Evolutionary conservation across 352 stramenopile species (phyloP).

Genomic region (Phytophthora colocasiae): DNA sequence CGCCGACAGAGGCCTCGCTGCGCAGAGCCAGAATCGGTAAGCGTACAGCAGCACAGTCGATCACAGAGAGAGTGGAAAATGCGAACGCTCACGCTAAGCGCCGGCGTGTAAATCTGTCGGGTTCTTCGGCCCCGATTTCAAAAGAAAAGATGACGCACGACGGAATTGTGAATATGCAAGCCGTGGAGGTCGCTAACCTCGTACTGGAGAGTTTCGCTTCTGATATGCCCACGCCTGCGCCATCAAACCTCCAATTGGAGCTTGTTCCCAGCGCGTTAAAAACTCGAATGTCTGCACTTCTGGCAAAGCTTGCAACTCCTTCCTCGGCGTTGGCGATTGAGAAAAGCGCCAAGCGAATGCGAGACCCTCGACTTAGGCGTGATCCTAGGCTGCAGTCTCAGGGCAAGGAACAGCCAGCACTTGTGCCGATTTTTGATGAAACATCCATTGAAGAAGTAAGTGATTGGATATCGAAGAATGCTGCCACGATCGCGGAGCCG

Average conservation of each 20-base stretch:
- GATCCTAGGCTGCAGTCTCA: slow-evolving; percentile 47
- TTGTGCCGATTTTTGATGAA: slow-evolving; percentile 79
- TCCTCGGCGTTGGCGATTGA: slow-evolving; percentile 80
- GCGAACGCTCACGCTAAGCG: slow-evolving; percentile 61
- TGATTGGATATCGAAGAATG: slow-evolving; percentile 85
- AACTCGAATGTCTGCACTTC: slow-evolving; percentile 60
- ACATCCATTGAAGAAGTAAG: slow-evolving; percentile 65
- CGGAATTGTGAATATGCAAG: slow-evolving; percentile 79
- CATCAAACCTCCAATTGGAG: slow-evolving; percentile 63
- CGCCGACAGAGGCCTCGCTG: slow-evolving; percentile 72
- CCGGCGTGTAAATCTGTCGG: slow-evolving; percentile 43
- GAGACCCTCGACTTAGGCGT: slow-evolving; percentile 64
- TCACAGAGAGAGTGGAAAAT: slow-evolving; percentile 69
- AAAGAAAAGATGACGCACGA: slow-evolving; percentile 66
- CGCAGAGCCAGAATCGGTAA: slow-evolving; percentile 72
- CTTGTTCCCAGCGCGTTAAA: slow-evolving; percentile 82
- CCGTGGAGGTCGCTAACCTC: slow-evolving; percentile 71
- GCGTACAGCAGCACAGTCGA: slow-evolving; percentile 64
- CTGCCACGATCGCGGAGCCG: slow-evolving; percentile 79
- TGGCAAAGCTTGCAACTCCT: slow-evolving; percentile 73
- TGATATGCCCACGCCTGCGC: slow-evolving; percentile 57
- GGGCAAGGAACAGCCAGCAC: slow-evolving; percentile 53
- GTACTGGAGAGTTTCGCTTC: slow-evolving; percentile 74
- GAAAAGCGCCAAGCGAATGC: slow-evolving; percentile 70
- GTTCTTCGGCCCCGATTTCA: slow-evolving; percentile 29